Base-by-base conservation (phyloP, 441 rosid genomes). In the Pelargonium cotyledonis region DNA sequence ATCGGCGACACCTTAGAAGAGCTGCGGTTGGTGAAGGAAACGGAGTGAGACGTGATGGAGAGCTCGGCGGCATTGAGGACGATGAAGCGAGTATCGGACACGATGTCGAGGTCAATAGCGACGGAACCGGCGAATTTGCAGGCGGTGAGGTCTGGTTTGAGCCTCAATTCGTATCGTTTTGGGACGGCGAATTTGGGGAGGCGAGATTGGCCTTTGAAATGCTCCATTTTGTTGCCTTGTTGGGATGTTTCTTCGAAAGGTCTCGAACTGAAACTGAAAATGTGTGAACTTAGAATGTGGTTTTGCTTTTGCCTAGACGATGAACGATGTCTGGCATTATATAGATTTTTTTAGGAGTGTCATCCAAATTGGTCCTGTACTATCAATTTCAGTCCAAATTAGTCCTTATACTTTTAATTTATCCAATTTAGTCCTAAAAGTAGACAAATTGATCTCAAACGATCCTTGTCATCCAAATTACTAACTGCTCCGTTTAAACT, bases 61-160 rank as follows among this genome's bases (percentile, higher is more conserved):
- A 95, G 89, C 14, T 95, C 97, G 71, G 95, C 96, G 2, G 97
- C 97, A 79, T 95, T 95, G 15, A 95, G 94, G 75, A 95, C 97
- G 75, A 95, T 75, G 86, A 80, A 91, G 53, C 79, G 75, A 74
- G 97, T 90, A 55, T 57, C 72, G 1, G 80, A 71, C 65, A 89
- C 86, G 65, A 95, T 61, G 60, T 87, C 87, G 40, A 94, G 70
- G 74, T 81, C 85, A 77, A 91, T 67, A 10, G 87, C n/a, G 53
- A 89, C 89, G 21, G 80, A 72, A 64, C 97, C 99, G 58, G 80
- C 29, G 85, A 90, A 91, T 31, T 76, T 88, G 80, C 99, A 95
- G 64, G 84, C 80, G 65, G 70, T 23, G 68, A 91, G 96, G 79
- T 95, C 96, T 16, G 97, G 97, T 63, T 70, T 87, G 63, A 95